phyloP scores from a whole-genome alignment of 371 early-diverging fungal species.

The Umbelopsis sp. region DNA sequence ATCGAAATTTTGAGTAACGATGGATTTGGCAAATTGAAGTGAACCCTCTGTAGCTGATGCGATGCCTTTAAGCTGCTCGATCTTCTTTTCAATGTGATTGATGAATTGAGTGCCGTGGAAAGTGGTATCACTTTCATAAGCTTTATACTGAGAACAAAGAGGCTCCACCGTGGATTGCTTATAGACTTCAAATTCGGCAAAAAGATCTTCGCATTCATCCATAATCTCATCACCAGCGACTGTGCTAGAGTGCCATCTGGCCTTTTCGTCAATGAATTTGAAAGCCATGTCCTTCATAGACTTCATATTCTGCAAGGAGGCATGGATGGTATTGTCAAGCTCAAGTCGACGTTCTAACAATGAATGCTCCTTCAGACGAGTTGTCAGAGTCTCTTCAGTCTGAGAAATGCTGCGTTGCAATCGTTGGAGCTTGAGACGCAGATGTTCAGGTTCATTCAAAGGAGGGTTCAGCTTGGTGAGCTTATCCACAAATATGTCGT shows the following conservation, averaged over 20 bases:
- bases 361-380: constrained; percentile 34
- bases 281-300: constrained; percentile 27
- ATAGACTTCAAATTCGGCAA: constrained; percentile 24
- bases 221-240: constrained; percentile 28
- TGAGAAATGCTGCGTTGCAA: constrained; percentile 4
- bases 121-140: constrained; percentile 10
- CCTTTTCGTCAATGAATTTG: constrained; percentile 39
- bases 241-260: constrained; percentile 37
- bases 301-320: constrained; percentile 25
- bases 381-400: constrained; percentile 29
- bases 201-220: constrained; percentile 25
- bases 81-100: constrained; percentile 19
- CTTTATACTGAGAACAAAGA: constrained; percentile 26
- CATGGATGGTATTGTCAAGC: constrained; percentile 33
- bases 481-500: constrained; percentile 39
- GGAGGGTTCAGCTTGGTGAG: constrained; percentile 32
- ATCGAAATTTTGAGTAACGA: constrained; percentile 42
- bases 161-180: constrained; percentile 22
- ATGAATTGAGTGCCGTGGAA: constrained; percentile 10
- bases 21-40: constrained; percentile 40
- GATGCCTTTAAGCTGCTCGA: constrained; percentile 22
- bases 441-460: constrained; percentile 4
- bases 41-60: constrained; percentile 22
- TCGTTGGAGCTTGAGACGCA: background rate
- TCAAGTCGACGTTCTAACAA: constrained; percentile 30